Percentiles rank a stretch among this genome's conserved stretches.
Evolutionary conservation across 441 rosid species (phyloP).

Genomic region (Metrosideros polymorpha): DNA sequence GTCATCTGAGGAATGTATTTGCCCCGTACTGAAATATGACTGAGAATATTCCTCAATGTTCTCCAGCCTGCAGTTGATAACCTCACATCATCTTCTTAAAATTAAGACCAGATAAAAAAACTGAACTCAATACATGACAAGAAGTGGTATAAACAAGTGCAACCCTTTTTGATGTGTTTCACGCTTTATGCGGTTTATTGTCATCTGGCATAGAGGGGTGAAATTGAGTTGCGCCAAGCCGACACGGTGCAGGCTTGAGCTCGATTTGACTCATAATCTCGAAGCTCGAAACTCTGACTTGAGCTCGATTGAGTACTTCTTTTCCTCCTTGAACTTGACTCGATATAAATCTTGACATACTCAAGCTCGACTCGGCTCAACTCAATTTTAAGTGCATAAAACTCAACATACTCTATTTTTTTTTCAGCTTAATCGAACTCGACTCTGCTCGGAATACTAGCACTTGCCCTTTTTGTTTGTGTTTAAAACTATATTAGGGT

Average conservation of each 20-base stretch:
- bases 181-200: not conserved
- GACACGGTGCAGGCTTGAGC: not conserved
- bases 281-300: no score
- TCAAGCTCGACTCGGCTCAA: not conserved
- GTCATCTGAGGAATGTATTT: slow-evolving; percentile 54
- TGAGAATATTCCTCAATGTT: slow-evolving; percentile 75
- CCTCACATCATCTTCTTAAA: not conserved
- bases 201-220: not conserved
- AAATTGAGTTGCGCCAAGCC: not conserved
- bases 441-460: not conserved
- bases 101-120: not conserved
- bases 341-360: not conserved
- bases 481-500: not conserved
- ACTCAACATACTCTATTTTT: not conserved
- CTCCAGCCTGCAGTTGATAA: slow-evolving; percentile 50
- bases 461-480: not conserved
- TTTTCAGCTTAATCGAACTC: not conserved
- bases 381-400: not conserved
- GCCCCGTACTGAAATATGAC: slow-evolving; percentile 59
- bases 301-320: not conserved
- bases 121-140: not conserved
- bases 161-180: not conserved
- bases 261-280: no score
- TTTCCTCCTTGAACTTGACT: not conserved
- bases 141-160: not conserved